These are phyloP conservation scores for Plasmodium vivax DNA, from an alignment of 169 alveolate genomes.

Conservation along the genomic window DNA sequence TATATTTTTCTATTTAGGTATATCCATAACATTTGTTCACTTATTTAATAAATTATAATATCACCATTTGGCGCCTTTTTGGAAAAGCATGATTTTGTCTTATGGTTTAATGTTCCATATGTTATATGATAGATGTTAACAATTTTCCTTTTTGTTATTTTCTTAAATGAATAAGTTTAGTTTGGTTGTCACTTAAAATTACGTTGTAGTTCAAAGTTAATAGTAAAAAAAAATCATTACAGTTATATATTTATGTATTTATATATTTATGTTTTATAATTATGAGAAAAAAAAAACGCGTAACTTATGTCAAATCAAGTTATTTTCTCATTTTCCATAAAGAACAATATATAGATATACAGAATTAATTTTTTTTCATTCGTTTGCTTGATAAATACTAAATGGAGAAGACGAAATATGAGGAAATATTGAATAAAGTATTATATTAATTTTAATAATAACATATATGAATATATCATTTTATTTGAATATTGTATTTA, in stretches of 20 bases:
- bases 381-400: background rate
- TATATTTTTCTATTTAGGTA: no score
- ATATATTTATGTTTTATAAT: background rate
- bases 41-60: no score
- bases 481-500: background rate
- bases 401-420: background rate
- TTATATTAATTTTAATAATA: background rate
- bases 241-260: background rate
- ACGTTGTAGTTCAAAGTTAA: no score
- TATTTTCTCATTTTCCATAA: background rate
- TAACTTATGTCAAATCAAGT: background rate
- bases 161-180: no score
- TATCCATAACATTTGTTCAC: no score
- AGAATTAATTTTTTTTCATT: background rate
- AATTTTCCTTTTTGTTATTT: no score
- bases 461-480: background rate
- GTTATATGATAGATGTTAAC: no score
- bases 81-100: no score
- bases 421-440: background rate
- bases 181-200: no score
- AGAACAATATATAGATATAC: background rate
- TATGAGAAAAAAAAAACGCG: background rate
- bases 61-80: no score
- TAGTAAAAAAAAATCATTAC: no score
- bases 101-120: no score